Percentiles rank a stretch among this genome's conserved stretches.
These are phyloP conservation scores for Isatis lusitanica DNA, from an alignment of 441 rosid genomes.

Conservation along the genomic window DNA sequence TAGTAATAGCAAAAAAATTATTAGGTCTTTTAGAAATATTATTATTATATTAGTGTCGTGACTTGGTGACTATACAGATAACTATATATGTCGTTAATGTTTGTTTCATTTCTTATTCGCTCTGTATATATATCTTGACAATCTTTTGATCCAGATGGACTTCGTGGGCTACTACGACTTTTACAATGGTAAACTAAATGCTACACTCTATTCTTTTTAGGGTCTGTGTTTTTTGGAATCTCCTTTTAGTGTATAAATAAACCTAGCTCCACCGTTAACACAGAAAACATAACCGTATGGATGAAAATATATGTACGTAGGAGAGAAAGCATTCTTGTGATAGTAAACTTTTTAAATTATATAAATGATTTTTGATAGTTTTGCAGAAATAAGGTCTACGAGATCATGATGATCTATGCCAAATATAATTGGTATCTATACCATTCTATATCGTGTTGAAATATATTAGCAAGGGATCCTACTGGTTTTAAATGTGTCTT, in stretches of 20 bases:
- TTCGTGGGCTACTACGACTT: conserved; percentile 31
- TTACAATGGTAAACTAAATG: conserved; percentile 34
- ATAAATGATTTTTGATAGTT: background rate
- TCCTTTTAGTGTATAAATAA: background rate
- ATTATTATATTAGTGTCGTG: background rate
- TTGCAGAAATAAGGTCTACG: background rate
- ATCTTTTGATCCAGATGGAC: conserved; percentile 31
- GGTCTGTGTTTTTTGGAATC: background rate
- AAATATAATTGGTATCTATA: background rate
- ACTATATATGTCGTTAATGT: background rate
- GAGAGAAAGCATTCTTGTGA: background rate
- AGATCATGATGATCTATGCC: conserved; percentile 6
- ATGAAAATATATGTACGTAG: background rate
- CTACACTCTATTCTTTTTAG: background rate
- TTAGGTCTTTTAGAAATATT: too few relatives aligned
- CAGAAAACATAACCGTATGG: background rate
- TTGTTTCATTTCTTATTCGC: background rate
- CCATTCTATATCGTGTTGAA: background rate
- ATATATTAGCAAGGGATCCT: background rate
- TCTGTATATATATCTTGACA: background rate
- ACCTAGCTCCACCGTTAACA: background rate
- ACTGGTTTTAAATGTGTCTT: background rate
- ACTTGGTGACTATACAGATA: background rate
- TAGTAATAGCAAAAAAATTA: background rate
- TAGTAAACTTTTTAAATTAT: background rate